Percentiles rank a stretch among this genome's conserved stretches.
phyloP scores from a whole-genome alignment of 768 basidiomycete genomes.

The Rhizopogon roseolus region DNA sequence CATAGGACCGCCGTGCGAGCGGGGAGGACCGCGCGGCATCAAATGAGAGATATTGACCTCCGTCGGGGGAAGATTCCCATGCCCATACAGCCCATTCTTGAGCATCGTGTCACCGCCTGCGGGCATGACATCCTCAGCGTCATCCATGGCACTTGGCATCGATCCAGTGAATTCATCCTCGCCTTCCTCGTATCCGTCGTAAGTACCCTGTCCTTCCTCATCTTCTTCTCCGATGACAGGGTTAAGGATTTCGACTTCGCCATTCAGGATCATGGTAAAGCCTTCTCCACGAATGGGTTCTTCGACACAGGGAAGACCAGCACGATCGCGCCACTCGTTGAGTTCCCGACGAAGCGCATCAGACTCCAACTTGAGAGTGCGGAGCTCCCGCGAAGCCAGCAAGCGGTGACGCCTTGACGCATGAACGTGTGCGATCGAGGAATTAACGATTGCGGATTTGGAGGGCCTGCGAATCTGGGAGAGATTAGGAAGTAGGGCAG shows the following conservation, averaged over 20 bases:
- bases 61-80: constrained; percentile 28
- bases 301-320: constrained; percentile 64
- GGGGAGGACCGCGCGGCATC: constrained; percentile 15
- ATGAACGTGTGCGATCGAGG: constrained; percentile 85
- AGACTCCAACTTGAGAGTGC: constrained; percentile 72
- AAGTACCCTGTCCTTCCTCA: constrained; percentile 38
- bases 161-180: constrained; percentile 34
- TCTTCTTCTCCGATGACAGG: constrained; percentile 52
- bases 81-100: constrained; percentile 30
- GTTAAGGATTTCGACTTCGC: constrained; percentile 64
- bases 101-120: constrained; percentile 24
- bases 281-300: constrained; percentile 70
- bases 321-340: constrained; percentile 88
- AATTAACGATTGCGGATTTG: constrained; percentile 96
- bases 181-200: constrained; percentile 35
- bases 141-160: constrained; percentile 22
- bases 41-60: constrained; percentile 21
- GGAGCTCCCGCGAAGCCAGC: constrained; percentile 78
- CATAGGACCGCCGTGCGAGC: constrained; percentile 33
- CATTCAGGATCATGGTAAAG: constrained; percentile 64
- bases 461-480: constrained; percentile 89
- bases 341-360: constrained; percentile 87
- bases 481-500: constrained; percentile 86
- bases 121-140: constrained; percentile 25
- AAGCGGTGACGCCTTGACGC: constrained; percentile 77